Base-by-base conservation (phyloP, 1,284 basidiomycete species). In the Rhodotorula sp. region DNA sequence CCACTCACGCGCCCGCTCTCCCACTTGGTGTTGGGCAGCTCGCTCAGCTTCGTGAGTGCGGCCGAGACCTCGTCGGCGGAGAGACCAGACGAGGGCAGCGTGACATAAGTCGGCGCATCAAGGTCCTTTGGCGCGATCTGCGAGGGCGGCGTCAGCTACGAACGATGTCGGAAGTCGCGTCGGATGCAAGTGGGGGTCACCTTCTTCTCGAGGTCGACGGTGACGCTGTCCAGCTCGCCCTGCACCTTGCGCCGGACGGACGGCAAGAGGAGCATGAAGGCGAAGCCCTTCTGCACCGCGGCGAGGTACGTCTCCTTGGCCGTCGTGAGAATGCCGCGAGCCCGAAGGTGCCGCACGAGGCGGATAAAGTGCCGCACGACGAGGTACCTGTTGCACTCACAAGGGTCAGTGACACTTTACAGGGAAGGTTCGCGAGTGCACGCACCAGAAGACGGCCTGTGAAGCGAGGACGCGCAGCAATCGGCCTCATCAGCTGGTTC, bases 11-110 rank as follows among this genome's bases (percentile, higher is more conserved):
- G 89, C 14, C 94, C 93, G 13, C 86, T 81, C 67, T 84, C 87
- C 89, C 88, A 97, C 71, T 87, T 84, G 80, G 61, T 84, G 78
- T 52, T 80, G 77, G 49, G 82, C 82, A 66, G 85, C 42, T 78
- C 81, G 80, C 93, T 90, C 88, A 94, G 89, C 78, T 85, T 87
- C 34, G 86, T 85, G 89, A 93, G 92, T 79, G 93, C 90, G 9
- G 84, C 84, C 25, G 89, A 79, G 69, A 96, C 89, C 90, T 91
- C 92, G 70, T 90, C 89, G n/a, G 86, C 75, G 1, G 87, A 84
- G 74, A 88, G 85, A 3, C 93, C 92, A 46, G 88, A 80, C 0
- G 83, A 81, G 0, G 93, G 92, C 2, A 97, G 82, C 2, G 86
- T 78, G 2, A 90, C 84, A 78, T 91, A 86, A 12, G 89, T 85